A percentile compares a stretch with the other conserved stretches of the same genome.
Conservation (phyloP, 345 rosid genomes). For the Citrus mangshanensis region DNA sequence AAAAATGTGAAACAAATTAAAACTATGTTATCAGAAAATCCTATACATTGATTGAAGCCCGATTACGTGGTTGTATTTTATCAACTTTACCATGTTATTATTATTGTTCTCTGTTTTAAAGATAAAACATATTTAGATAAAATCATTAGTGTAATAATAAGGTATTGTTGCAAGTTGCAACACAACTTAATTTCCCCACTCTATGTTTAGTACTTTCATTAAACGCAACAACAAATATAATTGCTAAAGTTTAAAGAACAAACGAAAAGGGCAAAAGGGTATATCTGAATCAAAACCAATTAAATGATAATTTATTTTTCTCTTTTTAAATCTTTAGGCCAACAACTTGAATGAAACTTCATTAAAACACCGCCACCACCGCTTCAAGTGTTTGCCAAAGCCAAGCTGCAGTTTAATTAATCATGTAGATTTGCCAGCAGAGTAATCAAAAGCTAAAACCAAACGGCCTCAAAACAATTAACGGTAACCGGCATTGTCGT, state of each 20-base stretch:
- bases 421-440: neutral
- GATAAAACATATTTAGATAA: neutral
- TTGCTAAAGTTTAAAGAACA: neutral
- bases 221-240: neutral
- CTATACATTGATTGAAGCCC: constrained; percentile 12
- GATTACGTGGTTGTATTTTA: constrained; percentile 20
- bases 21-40: neutral
- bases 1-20: constrained; percentile 4
- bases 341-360: neutral
- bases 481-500: neutral
- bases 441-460: neutral
- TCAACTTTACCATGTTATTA: neutral
- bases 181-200: neutral
- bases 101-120: neutral
- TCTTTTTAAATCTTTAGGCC: neutral
- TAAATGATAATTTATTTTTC: neutral
- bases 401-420: too few species aligned
- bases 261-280: neutral
- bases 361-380: neutral
- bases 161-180: neutral
- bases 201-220: neutral
- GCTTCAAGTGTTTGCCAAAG: too few species aligned
- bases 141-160: neutral
- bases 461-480: too few species aligned
- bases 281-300: neutral